Conservation (phyloP, 768 basidiomycete genomes). For the Paxillus rubicundulus region DNA sequence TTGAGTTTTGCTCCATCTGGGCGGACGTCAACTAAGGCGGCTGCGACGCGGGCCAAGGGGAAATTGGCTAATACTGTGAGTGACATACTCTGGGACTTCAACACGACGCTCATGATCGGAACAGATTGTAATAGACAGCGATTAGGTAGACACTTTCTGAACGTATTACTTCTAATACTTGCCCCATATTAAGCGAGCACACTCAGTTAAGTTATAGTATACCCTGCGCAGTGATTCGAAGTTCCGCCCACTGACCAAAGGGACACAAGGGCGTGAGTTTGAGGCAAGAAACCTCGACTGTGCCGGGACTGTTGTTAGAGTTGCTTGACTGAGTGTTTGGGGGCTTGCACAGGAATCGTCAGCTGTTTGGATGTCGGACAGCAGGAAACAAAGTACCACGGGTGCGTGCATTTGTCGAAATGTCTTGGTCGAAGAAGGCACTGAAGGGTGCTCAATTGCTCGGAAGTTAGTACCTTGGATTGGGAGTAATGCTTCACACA, state of each 20-base stretch:
- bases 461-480: too few relatives aligned
- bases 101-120: neutral
- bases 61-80: slow-evolving; percentile 52
- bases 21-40: slow-evolving; percentile 56
- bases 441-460: too few relatives aligned
- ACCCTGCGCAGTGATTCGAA: too few relatives aligned
- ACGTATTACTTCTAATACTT: neutral
- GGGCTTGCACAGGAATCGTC: too few relatives aligned
- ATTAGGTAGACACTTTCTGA: slow-evolving; percentile 9
- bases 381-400: neutral
- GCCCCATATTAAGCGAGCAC: neutral
- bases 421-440: too few relatives aligned
- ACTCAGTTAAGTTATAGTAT: neutral
- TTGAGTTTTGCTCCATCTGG: slow-evolving; percentile 63
- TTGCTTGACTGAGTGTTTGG: too few relatives aligned
- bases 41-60: slow-evolving; percentile 65
- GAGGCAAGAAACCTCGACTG: neutral
- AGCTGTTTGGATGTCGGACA: too few relatives aligned
- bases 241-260: too few relatives aligned
- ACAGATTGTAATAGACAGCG: slow-evolving; percentile 27
- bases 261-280: slow-evolving; percentile 4
- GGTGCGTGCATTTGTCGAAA: too few relatives aligned
- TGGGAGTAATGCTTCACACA: too few relatives aligned
- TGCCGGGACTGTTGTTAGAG: too few relatives aligned
- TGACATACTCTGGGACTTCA: neutral